Percentiles rank a stretch among this genome's conserved stretches.
phyloP scores from a whole-genome alignment of 2,329 filamentous ascomycete genomes.

The Sclerotinia sclerotiorum region DNA sequence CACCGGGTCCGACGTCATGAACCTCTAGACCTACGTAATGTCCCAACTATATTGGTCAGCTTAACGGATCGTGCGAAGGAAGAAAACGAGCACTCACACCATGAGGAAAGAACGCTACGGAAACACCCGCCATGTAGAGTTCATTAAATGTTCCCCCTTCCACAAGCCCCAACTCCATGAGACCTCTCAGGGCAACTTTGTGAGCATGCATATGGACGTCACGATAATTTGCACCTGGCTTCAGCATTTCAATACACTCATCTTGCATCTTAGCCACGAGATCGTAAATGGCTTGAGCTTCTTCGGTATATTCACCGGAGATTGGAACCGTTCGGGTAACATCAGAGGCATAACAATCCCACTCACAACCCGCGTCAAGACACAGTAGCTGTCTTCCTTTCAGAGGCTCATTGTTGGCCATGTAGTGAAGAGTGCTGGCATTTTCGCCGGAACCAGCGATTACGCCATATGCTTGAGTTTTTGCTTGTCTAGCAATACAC shows the following conservation, averaged over 20 bases:
- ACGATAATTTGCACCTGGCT: slow-evolving; percentile 68
- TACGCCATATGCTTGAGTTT: slow-evolving; percentile 80
- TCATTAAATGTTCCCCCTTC: slow-evolving; percentile 59
- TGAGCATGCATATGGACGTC: slow-evolving; percentile 73
- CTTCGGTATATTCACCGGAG: slow-evolving; percentile 64
- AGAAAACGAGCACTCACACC: slow-evolving; percentile 42
- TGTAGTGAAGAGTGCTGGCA: slow-evolving; percentile 84
- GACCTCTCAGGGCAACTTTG: slow-evolving; percentile 66
- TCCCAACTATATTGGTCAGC: slow-evolving; percentile 22
- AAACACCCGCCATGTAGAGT: slow-evolving; percentile 52
- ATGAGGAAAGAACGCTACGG: slow-evolving; percentile 65
- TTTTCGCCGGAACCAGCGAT: slow-evolving; percentile 85
- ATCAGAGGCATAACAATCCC: slow-evolving; percentile 81
- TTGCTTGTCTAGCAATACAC: slow-evolving; percentile 71
- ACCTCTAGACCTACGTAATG: slow-evolving; percentile 65
- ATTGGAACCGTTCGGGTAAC: slow-evolving; percentile 87
- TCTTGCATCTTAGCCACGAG: slow-evolving; percentile 81
- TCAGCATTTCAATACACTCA: slow-evolving; percentile 66
- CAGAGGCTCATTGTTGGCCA: slow-evolving; percentile 72
- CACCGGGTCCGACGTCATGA: slow-evolving; percentile 55
- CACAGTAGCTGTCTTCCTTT: slow-evolving; percentile 70
- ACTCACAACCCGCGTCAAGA: slow-evolving; percentile 87
- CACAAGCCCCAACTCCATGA: slow-evolving; percentile 72
- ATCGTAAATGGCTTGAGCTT: slow-evolving; percentile 71
- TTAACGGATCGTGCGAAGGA: neutral